phyloP scores from a whole-genome alignment of 208 protist species.

The Crithidia bombi region DNA sequence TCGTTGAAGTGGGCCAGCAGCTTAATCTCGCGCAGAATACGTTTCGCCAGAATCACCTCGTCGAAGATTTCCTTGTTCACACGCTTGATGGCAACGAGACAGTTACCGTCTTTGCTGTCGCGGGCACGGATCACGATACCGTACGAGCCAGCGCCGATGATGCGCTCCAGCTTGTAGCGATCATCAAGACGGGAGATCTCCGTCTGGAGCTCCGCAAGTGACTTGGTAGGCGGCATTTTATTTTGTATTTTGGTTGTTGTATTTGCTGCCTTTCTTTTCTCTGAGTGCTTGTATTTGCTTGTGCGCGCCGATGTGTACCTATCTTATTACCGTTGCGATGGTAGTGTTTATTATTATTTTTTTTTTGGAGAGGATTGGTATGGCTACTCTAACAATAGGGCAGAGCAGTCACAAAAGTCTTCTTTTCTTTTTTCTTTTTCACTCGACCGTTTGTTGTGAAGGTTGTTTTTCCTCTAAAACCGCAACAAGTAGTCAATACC shows the following conservation, averaged over 20 bases:
- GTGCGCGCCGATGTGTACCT: background rate
- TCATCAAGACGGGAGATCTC: slow-evolving; percentile 82
- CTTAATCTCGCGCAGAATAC: slow-evolving; percentile 96
- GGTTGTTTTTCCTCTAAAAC: too few species aligned
- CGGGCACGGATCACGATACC: slow-evolving; percentile 89
- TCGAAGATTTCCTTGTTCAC: slow-evolving; percentile 96
- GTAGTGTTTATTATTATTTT: too few species aligned
- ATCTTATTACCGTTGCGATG: background rate
- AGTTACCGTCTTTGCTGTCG: slow-evolving; percentile 70
- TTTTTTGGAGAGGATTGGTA: too few species aligned
- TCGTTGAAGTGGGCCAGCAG: slow-evolving; percentile 90
- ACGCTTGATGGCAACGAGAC: slow-evolving; percentile 94
- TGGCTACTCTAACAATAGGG: too few species aligned
- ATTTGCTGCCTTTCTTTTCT: background rate
- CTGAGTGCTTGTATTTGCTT: background rate
- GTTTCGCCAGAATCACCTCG: slow-evolving; percentile 91
- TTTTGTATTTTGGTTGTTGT: slow-evolving; percentile 5
- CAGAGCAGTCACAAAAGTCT: too few species aligned
- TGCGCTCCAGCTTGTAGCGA: slow-evolving; percentile 87
- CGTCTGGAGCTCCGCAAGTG: slow-evolving; percentile 74
- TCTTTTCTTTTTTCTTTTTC: too few species aligned
- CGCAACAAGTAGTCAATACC: too few species aligned
- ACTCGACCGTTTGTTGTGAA: too few species aligned
- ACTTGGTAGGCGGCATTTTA: slow-evolving; percentile 45
- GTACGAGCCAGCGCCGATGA: slow-evolving; percentile 93